A percentile compares a stretch with the other conserved stretches of the same genome.
phyloP scores from a whole-genome alignment of 495 filamentous ascomycete species.

The Cenococcum geophilum region DNA sequence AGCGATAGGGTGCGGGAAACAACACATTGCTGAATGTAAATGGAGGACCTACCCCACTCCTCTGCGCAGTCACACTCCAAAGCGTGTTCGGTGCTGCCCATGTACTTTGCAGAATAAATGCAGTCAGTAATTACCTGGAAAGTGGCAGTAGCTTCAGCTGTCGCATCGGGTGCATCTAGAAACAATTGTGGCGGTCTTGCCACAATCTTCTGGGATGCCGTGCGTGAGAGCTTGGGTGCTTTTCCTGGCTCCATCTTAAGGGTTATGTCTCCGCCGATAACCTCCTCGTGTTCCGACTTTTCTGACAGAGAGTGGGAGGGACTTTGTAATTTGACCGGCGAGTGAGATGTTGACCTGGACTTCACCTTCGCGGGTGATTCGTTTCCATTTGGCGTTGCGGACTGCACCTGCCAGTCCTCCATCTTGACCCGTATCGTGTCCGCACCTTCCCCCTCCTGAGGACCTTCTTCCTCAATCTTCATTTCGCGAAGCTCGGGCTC shows the following conservation, averaged over 20 bases:
- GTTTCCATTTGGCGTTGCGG: slow-evolving; percentile 21
- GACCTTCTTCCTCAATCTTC: slow-evolving; percentile 32
- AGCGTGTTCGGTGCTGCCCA: slow-evolving; percentile 86
- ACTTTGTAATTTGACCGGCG: slow-evolving; percentile 41
- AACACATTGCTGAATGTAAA: slow-evolving; percentile 11
- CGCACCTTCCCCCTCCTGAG: slow-evolving; percentile 14
- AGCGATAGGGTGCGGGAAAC: slow-evolving; percentile 20
- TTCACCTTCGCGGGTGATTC: slow-evolving; percentile 28
- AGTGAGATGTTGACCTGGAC: slow-evolving; percentile 36
- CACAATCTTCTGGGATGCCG: slow-evolving; percentile 62
- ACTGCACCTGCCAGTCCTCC: slow-evolving; percentile 11
- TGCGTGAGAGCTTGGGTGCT: slow-evolving; percentile 67
- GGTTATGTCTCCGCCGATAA: slow-evolving; percentile 52
- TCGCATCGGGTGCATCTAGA: slow-evolving; percentile 64
- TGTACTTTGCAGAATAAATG: slow-evolving; percentile 78
- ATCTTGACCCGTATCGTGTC: slow-evolving; percentile 10
- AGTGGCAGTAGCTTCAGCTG: slow-evolving; percentile 62
- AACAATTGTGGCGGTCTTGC: slow-evolving; percentile 58
- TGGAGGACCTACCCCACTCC: slow-evolving; percentile 79
- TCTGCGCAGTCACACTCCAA: slow-evolving; percentile 94
- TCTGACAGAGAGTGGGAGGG: slow-evolving; percentile 37
- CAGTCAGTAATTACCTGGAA: slow-evolving; percentile 80
- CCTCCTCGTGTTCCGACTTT: slow-evolving; percentile 43
- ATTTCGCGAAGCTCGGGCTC: slow-evolving; percentile 36
- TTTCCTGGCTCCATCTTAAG: slow-evolving; percentile 62